Conservation (phyloP, 1,284 basidiomycete genomes). For the Cystobasidium pallidum region DNA sequence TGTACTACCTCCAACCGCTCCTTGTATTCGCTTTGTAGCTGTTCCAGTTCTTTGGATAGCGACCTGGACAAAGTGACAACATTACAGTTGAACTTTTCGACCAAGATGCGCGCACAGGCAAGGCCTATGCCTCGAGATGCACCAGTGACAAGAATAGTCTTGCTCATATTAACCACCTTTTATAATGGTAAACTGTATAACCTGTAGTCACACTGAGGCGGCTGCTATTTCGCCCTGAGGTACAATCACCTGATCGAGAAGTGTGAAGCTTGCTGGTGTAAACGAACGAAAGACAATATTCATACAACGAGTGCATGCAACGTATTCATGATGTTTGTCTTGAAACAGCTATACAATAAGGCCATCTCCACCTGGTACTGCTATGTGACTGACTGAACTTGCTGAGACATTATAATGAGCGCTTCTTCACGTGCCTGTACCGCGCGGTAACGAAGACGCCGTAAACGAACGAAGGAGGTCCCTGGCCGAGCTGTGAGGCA, state of each 20-base stretch:
- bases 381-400: not conserved
- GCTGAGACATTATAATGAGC: not conserved
- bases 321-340: no score
- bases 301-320: no score
- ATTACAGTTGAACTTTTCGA: conserved; percentile 63
- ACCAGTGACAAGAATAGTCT: conserved; percentile 47
- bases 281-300: no score
- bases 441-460: not conserved
- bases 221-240: no score
- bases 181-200: no score
- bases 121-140: conserved; percentile 72
- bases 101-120: conserved; percentile 67
- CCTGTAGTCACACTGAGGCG: no score
- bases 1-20: conserved; percentile 50
- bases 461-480: conserved; percentile 21
- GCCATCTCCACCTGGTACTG: no score
- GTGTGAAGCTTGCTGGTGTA: no score
- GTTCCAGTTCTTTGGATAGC: conserved; percentile 65
- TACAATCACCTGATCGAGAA: no score
- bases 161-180: no score
- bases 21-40: conserved; percentile 60
- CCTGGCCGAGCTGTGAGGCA: conserved; percentile 11
- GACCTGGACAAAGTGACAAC: conserved; percentile 78
- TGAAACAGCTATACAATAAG: no score
- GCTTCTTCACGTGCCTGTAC: conserved; percentile 2